These are phyloP conservation scores for Epichloe festucae DNA, from an alignment of 2,329 filamentous ascomycete genomes.

Conservation along the genomic window DNA sequence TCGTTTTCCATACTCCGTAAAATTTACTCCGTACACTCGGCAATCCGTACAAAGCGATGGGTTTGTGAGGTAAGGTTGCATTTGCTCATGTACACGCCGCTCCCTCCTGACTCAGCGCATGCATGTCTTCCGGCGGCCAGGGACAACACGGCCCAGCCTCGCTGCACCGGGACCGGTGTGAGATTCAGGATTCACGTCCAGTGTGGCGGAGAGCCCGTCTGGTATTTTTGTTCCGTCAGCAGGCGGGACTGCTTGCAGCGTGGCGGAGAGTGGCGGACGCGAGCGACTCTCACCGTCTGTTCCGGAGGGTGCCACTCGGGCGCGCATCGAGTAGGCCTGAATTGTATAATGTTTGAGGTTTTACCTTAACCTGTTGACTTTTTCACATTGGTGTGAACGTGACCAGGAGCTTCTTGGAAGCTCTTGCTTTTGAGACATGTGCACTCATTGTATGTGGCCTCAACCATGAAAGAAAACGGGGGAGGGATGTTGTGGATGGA, in stretches of 20 bases:
- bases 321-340: background rate
- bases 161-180: background rate
- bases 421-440: no score
- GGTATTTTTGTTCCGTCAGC: slow-evolving; percentile 2
- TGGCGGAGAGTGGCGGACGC: slow-evolving; percentile 4
- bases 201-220: no score
- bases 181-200: background rate
- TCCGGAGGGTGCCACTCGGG: slow-evolving; percentile 1
- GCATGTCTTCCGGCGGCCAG: slow-evolving; percentile 11
- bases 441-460: no score
- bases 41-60: background rate
- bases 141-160: slow-evolving; percentile 5
- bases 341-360: no score
- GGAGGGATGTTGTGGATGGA: no score
- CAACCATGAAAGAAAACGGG: no score
- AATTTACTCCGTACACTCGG: no score
- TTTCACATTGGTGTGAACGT: no score
- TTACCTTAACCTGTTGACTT: no score
- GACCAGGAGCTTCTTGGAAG: no score
- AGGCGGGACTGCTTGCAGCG: slow-evolving; percentile 4
- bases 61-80: background rate
- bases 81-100: background rate
- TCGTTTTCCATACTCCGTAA: no score
- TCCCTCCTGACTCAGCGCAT: background rate
- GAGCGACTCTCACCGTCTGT: background rate